Percentiles rank a stretch among this genome's conserved stretches.
phyloP scores from a whole-genome alignment of 2,329 filamentous ascomycete genomes.

The Laburnicola sp. region DNA sequence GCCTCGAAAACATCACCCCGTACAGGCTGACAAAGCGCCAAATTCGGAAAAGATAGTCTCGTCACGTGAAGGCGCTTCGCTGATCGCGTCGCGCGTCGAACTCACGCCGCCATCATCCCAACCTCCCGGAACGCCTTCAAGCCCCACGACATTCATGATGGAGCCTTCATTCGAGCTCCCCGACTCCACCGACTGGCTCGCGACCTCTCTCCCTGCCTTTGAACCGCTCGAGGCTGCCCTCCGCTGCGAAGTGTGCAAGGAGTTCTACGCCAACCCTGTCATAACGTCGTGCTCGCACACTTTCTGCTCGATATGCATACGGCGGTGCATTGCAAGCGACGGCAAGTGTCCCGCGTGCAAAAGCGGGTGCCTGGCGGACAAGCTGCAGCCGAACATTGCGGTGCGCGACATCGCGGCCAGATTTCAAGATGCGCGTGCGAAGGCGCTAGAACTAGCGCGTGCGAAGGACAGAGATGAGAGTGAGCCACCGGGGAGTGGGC shows the following conservation, averaged over 20 bases:
- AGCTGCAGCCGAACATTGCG: constrained; percentile 80
- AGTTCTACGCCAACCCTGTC: constrained; percentile 93
- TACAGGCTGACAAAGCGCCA: constrained; percentile 10
- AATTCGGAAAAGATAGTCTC: not conserved
- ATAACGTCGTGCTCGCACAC: constrained; percentile 94
- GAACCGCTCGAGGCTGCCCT: constrained; percentile 78
- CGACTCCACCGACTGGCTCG: constrained; percentile 84
- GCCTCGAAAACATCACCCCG: not conserved
- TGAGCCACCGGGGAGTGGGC: constrained; percentile 20
- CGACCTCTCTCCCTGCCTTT: constrained; percentile 68
- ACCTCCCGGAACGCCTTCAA: not conserved
- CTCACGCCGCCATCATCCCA: constrained; percentile 1
- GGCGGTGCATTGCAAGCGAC: constrained; percentile 77
- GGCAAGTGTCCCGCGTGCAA: constrained; percentile 88
- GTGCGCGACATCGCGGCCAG: constrained; percentile 82
- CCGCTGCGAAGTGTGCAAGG: constrained; percentile 96
- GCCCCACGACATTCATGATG: constrained; percentile 24
- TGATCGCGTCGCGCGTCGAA: constrained; percentile 6
- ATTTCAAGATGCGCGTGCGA: constrained; percentile 68
- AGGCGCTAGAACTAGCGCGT: constrained; percentile 66
- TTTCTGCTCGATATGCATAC: constrained; percentile 95
- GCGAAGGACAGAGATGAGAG: constrained; percentile 38
- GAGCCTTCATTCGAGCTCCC: constrained; percentile 54
- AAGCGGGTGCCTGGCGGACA: constrained; percentile 76
- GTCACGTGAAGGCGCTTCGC: constrained; percentile 10